These are phyloP conservation scores for Lasiodiplodia gonubiensis DNA, from an alignment of 2,329 filamentous ascomycete genomes.

Conservation along the genomic window DNA sequence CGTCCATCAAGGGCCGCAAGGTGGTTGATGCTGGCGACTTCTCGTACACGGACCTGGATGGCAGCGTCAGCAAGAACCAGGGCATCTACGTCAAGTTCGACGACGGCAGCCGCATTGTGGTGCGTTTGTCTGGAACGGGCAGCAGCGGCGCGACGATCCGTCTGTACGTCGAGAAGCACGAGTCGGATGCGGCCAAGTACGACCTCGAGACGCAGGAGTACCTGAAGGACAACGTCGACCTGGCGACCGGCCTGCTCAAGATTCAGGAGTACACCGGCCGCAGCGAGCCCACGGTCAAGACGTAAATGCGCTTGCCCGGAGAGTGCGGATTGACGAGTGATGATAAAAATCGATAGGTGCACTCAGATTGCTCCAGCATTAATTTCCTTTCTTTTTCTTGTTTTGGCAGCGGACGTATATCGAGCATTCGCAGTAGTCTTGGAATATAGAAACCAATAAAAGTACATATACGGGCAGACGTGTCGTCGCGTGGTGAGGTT, in stretches of 20 bases:
- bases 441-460: constrained; percentile 23
- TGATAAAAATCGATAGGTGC: constrained; percentile 15
- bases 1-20: constrained; percentile 79
- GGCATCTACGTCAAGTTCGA: constrained; percentile 94
- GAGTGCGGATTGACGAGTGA: constrained; percentile 25
- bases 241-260: constrained; percentile 84
- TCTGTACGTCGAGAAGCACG: constrained; percentile 96
- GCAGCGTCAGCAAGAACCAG: constrained; percentile 93
- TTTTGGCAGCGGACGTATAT: constrained; percentile 9
- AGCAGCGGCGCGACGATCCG: constrained; percentile 95
- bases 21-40: constrained; percentile 93
- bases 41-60: constrained; percentile 97
- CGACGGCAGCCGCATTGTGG: constrained; percentile 92
- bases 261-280: constrained; percentile 93
- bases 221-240: constrained; percentile 84
- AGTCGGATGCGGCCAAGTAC: constrained; percentile 78
- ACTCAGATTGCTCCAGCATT: constrained; percentile 21
- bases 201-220: constrained; percentile 88
- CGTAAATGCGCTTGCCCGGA: constrained; percentile 58
- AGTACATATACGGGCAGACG: constrained; percentile 29
- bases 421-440: constrained; percentile 9
- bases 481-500: neutral
- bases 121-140: constrained; percentile 92
- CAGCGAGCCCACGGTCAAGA: constrained; percentile 95
- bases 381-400: neutral